These are phyloP conservation scores for Diplodia scrobiculata DNA, from an alignment of 2,329 filamentous ascomycete genomes.

Conservation along the genomic window DNA sequence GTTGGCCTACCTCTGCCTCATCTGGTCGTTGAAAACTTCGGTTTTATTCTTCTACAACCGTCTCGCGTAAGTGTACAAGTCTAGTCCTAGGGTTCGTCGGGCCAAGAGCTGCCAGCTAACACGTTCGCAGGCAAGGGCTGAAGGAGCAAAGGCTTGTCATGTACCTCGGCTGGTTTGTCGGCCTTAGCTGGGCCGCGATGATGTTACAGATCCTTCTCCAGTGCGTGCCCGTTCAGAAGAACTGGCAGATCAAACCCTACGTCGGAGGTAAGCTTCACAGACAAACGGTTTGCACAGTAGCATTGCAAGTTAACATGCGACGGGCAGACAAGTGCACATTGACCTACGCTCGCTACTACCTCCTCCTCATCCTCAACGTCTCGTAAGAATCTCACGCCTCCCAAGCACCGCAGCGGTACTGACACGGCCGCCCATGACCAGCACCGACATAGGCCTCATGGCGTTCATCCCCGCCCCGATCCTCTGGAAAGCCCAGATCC, in stretches of 20 bases:
- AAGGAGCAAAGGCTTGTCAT: background rate
- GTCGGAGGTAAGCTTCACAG: slow-evolving; percentile 39
- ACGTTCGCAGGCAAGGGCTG: background rate
- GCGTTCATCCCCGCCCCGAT: slow-evolving; percentile 47
- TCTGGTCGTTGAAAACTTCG: slow-evolving; percentile 50
- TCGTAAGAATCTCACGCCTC: background rate
- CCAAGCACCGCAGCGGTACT: too few relatives aligned
- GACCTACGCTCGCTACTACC: slow-evolving; percentile 42
- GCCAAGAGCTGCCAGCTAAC: background rate
- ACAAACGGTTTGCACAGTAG: too few relatives aligned
- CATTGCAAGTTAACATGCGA: background rate
- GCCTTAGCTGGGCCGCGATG: slow-evolving; percentile 41
- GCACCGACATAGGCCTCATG: slow-evolving; percentile 47
- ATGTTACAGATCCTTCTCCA: slow-evolving; percentile 38
- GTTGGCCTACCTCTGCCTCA: slow-evolving; percentile 48
- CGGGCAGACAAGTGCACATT: slow-evolving; percentile 38
- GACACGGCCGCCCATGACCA: background rate
- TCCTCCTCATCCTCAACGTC: slow-evolving; percentile 45
- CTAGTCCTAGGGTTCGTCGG: slow-evolving; percentile 28
- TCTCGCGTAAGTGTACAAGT: slow-evolving; percentile 47
- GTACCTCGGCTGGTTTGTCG: slow-evolving; percentile 32
- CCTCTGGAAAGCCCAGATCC: slow-evolving; percentile 47
- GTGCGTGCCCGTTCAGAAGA: slow-evolving; percentile 45
- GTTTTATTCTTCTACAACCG: slow-evolving; percentile 50
- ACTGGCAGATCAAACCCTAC: slow-evolving; percentile 50